Evolutionary conservation across 106 monocot species (phyloP).

Genomic region (Iris macrosiphon): DNA sequence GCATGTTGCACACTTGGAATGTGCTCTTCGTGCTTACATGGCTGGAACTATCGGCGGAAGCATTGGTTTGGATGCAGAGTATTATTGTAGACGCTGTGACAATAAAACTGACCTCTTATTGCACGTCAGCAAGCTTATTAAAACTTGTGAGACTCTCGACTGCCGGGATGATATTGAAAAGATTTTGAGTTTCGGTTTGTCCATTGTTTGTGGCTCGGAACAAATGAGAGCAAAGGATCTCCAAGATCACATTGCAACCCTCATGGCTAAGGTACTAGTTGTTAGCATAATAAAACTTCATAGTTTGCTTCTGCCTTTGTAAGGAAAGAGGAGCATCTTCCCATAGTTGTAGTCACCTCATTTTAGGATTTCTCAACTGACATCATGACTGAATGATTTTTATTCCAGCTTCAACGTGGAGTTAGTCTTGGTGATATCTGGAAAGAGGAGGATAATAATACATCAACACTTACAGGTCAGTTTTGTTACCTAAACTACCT

Average conservation of each 20-base stretch:
- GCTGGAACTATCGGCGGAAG: slow-evolving; percentile 78
- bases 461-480: slow-evolving; percentile 29
- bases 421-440: slow-evolving; percentile 41
- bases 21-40: slow-evolving; percentile 66
- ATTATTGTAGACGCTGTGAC: slow-evolving; percentile 83
- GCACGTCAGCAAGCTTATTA: slow-evolving; percentile 33
- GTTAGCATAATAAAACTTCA: not conserved
- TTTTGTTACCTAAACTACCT: not conserved
- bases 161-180: slow-evolving; percentile 39
- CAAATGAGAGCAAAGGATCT: slow-evolving; percentile 40
- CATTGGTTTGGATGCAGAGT: slow-evolving; percentile 69
- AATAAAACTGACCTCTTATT: slow-evolving; percentile 60
- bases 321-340: not conserved
- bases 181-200: slow-evolving; percentile 38
- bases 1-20: slow-evolving; percentile 73
- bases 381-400: slow-evolving; percentile 35
- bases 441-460: slow-evolving; percentile 23
- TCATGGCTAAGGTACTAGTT: slow-evolving; percentile 48
- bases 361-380: slow-evolving; percentile 9
- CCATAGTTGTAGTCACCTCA: not conserved
- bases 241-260: slow-evolving; percentile 19
- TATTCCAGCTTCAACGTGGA: slow-evolving; percentile 53
- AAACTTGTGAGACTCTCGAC: slow-evolving; percentile 33
- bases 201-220: slow-evolving; percentile 47
- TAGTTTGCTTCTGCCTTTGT: not conserved